These are phyloP conservation scores for Blastobotrys mokoenaii DNA, from an alignment of 805 yeast genomes.

Conservation along the genomic window DNA sequence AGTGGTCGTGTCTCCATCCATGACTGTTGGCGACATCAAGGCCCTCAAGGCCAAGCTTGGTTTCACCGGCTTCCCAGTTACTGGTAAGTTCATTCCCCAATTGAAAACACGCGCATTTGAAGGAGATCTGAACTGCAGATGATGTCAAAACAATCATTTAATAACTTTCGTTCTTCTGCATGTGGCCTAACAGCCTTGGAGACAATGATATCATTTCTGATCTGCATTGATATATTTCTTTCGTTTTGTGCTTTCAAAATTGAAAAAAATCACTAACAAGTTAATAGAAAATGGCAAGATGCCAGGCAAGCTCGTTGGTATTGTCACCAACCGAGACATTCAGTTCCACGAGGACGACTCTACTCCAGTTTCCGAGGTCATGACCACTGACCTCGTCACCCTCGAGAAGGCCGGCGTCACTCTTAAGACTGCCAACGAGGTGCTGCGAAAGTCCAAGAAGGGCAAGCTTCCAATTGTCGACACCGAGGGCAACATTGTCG, in stretches of 20 bases:
- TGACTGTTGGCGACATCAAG: conserved; percentile 76
- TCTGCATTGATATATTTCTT: conserved; percentile 1
- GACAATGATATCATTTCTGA: conserved; percentile 41
- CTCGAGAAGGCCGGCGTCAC: conserved; percentile 69
- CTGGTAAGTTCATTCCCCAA: conserved; percentile 66
- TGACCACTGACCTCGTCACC: conserved; percentile 84
- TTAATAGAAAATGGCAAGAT: conserved; percentile 67
- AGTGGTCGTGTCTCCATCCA: conserved; percentile 67
- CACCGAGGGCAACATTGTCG: conserved; percentile 60
- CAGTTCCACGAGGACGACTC: conserved; percentile 80
- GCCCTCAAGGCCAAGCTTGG: conserved; percentile 65
- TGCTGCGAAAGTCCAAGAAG: conserved; percentile 86
- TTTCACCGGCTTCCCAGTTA: conserved; percentile 97
- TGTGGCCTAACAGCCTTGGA: conserved; percentile 94
- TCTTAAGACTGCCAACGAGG: conserved; percentile 78
- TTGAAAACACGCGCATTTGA: conserved; percentile 42
- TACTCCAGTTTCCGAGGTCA: conserved; percentile 61
- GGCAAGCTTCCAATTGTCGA: conserved; percentile 97
- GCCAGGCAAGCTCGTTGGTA: conserved; percentile 89
- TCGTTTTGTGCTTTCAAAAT: conserved; percentile 10
- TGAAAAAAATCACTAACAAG: conserved; percentile 17
- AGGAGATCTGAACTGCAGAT: not conserved
- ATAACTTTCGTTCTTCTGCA: conserved; percentile 99
- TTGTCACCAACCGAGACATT: conserved; percentile 92
- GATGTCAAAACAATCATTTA: conserved; percentile 24